Evolutionary conservation across 306 rosid species (phyloP).

Genomic region (Quercus ilex): DNA sequence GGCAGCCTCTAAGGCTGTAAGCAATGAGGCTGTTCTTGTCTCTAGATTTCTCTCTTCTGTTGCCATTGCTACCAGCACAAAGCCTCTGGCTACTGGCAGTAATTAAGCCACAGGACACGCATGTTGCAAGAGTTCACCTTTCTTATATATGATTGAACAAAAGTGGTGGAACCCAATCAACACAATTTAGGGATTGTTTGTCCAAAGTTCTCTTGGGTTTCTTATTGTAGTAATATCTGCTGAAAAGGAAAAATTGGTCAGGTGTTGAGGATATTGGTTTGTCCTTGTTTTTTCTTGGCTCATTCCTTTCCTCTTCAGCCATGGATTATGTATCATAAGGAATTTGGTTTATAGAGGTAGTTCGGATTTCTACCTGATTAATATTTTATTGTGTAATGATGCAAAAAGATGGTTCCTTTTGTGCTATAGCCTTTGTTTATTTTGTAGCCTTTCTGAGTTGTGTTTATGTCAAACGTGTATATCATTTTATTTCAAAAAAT

Average conservation of each 20-base stretch:
- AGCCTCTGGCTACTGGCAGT: constrained; percentile 25
- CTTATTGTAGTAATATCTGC: not conserved
- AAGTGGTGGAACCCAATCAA: constrained; percentile 10
- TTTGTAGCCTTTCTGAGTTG: not conserved
- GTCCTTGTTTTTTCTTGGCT: constrained; percentile 25
- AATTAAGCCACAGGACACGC: constrained; percentile 17
- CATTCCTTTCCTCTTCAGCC: constrained; percentile 21
- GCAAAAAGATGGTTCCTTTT: constrained; percentile 12
- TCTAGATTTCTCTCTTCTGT: constrained; percentile 41
- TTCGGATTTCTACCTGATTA: constrained; percentile 25
- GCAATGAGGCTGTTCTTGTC: constrained; percentile 49
- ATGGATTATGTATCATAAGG: constrained; percentile 42
- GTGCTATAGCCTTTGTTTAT: not conserved
- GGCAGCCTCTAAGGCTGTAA: constrained; percentile 46
- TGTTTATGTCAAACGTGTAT: not conserved
- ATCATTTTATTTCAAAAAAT: not conserved
- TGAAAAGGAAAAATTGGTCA: constrained; percentile 10
- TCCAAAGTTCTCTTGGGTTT: constrained; percentile 5
- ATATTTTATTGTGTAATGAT: constrained; percentile 23
- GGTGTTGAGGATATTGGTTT: constrained; percentile 23
- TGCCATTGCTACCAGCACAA: constrained; percentile 30
- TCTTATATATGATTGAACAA: not conserved
- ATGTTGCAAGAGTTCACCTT: constrained; percentile 7
- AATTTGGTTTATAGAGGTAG: constrained; percentile 28
- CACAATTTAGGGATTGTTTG: not conserved